phyloP scores from a whole-genome alignment of 768 basidiomycete genomes.

The Termitomyces sp. region DNA sequence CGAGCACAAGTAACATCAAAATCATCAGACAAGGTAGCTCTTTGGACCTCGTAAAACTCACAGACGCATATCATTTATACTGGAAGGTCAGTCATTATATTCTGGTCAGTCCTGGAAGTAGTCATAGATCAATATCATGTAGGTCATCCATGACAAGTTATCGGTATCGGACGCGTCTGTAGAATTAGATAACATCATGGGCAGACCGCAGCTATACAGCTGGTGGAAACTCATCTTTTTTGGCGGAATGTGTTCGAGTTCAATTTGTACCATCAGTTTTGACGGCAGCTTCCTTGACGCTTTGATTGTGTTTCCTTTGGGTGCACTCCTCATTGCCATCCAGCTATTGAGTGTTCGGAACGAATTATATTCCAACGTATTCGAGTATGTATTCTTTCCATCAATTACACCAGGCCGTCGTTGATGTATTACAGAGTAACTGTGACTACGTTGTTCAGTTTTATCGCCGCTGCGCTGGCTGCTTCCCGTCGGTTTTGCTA shows the following conservation, averaged over 20 bases:
- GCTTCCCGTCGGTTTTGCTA: constrained; percentile 71
- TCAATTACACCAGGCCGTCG: neutral
- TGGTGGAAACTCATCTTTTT: constrained; percentile 59
- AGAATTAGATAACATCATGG: constrained; percentile 71
- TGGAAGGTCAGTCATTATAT: constrained; percentile 47
- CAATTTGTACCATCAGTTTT: constrained; percentile 71
- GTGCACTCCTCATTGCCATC: constrained; percentile 64
- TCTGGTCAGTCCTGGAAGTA: neutral
- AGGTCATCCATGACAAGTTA: constrained; percentile 82
- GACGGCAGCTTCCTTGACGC: constrained; percentile 75
- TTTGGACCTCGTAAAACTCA: constrained; percentile 73
- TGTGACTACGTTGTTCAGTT: constrained; percentile 73
- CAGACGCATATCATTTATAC: constrained; percentile 64
- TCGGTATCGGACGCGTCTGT: constrained; percentile 69
- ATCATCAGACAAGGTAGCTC: constrained; percentile 68
- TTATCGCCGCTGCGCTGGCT: constrained; percentile 70
- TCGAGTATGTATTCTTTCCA: constrained; percentile 24
- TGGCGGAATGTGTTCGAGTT: constrained; percentile 71
- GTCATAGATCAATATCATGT: neutral
- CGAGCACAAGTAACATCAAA: constrained; percentile 78
- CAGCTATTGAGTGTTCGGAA: constrained; percentile 70
- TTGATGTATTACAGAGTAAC: constrained; percentile 50
- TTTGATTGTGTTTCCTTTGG: constrained; percentile 67
- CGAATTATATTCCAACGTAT: constrained; percentile 52
- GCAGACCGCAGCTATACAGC: constrained; percentile 51